Percentiles rank a stretch among this genome's conserved stretches.
Evolutionary conservation across 1,139 yeast species (phyloP).

Genomic region (Yamadazyma sp.): DNA sequence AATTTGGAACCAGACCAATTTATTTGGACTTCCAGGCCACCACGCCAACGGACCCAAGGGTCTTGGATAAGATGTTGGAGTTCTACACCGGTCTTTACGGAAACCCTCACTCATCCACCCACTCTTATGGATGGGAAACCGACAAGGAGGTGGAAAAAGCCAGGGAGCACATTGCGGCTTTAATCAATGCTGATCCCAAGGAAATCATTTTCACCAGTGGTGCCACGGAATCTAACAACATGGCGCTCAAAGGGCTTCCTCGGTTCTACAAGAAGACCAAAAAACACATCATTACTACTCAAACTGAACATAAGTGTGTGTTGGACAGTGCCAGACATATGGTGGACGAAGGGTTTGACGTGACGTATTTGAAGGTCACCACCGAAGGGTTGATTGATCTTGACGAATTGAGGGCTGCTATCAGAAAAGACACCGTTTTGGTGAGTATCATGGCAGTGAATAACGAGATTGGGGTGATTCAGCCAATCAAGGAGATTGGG

Average conservation of each 20-base stretch:
- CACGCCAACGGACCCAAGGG: conserved; percentile 97
- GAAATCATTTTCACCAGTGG: conserved; percentile 97
- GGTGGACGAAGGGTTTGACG: conserved; percentile 96
- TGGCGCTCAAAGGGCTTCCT: conserved; percentile 93
- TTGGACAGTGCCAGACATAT: conserved; percentile 91
- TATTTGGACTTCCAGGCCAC: conserved; percentile 97
- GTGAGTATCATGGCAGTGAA: conserved; percentile 98
- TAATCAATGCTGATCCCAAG: conserved; percentile 92
- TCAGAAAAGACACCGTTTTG: conserved; percentile 86
- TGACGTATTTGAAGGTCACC: conserved; percentile 85
- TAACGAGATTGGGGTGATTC: conserved; percentile 97
- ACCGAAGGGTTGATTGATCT: conserved; percentile 77
- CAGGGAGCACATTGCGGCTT: conserved; percentile 73
- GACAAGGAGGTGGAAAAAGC: conserved; percentile 89
- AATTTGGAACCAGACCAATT: conserved; percentile 76
- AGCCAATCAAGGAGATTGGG: conserved; percentile 94
- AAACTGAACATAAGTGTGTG: conserved; percentile 98
- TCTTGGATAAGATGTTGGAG: conserved; percentile 87
- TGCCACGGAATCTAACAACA: conserved; percentile 95
- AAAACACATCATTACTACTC: conserved; percentile 91
- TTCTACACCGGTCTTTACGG: conserved; percentile 94
- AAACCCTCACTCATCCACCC: conserved; percentile 96
- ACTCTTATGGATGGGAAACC: conserved; percentile 99
- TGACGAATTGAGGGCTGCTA: conserved; percentile 76
- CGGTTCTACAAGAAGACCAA: conserved; percentile 87